Base-by-base conservation (phyloP, 192 early-diverging fungal species). In the Coemansia sp. region DNA sequence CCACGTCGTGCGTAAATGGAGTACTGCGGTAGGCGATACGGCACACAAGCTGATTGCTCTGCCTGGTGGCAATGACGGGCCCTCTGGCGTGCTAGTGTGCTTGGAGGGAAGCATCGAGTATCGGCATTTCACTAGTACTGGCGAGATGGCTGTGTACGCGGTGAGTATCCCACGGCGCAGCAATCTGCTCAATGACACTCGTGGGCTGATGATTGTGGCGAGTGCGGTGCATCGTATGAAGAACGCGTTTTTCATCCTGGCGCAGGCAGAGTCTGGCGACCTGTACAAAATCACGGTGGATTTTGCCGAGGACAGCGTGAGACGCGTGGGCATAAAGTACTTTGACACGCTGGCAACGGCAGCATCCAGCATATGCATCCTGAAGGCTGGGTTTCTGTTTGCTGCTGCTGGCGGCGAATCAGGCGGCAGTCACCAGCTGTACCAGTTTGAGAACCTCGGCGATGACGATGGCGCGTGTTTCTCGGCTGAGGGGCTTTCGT, bases 1-100 rank as follows among this genome's bases (percentile, higher is more conserved):
- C 80, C 98, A 98, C 78, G 95, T 99, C 18, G 94, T 97, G 49
- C 89, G 98, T 69, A 95, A 94, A 84, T 98, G 98, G 97, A 93
- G 90, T 72, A 87, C 92, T 40, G 78, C 91, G 5, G 91, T 98
- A 24, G 88, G 93, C 70, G 69, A 70, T 1, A 87, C 87, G 34
- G 86, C 94, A 1, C 94, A 96, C 78, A 75, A 89, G 78, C 87
- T 99, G 34, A 90, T 99, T 65, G 87, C 94, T 61, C 76, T 94
- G n/a, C 87, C 87, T 1, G 97, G 97, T 31, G 77, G 79, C 27
- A 85, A 72, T 27, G 97, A 98, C 79, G 98, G 98, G 27, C 98
- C 98, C 9, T 94, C 92, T 31, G 98, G 98, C 60, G 98, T 99
- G 22, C 79, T 99, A 20, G 98, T 98, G 16, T 98, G 98, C 83